Conservation (phyloP, 345 rosid species). For the Melastoma malabathricum region DNA sequence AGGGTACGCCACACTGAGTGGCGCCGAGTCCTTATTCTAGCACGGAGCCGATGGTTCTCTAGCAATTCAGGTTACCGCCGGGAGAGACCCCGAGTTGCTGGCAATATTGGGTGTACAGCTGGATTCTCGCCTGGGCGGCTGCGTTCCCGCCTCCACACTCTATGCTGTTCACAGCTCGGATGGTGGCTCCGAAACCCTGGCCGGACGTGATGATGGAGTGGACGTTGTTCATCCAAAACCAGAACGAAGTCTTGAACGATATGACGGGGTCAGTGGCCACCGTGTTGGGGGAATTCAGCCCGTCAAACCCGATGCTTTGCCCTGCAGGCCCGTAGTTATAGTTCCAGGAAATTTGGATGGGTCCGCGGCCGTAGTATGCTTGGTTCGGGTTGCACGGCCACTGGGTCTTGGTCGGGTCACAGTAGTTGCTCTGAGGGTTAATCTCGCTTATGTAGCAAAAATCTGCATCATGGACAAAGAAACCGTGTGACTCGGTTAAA, state of each 20-base stretch:
- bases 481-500: neutral
- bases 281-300: conserved; percentile 25
- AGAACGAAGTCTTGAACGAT: conserved; percentile 33
- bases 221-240: conserved; percentile 50
- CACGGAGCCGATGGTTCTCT: no score
- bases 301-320: conserved; percentile 15
- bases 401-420: conserved; percentile 9
- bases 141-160: conserved; percentile 31
- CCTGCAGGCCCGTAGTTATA: conserved; percentile 45
- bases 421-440: conserved; percentile 13
- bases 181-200: conserved; percentile 49
- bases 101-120: no score
- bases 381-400: conserved; percentile 24
- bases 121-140: conserved; percentile 13
- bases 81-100: no score
- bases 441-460: conserved; percentile 22
- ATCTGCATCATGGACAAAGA: conserved; percentile 6
- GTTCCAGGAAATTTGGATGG: conserved; percentile 44
- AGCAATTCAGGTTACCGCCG: no score
- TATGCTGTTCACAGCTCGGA: conserved; percentile 29
- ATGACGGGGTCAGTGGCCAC: conserved; percentile 23
- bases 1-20: no score
- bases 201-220: conserved; percentile 16
- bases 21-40: no score
- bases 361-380: conserved; percentile 49